Conservation (phyloP, 2,329 filamentous ascomycete species). For the Apiospora pterosperma region DNA sequence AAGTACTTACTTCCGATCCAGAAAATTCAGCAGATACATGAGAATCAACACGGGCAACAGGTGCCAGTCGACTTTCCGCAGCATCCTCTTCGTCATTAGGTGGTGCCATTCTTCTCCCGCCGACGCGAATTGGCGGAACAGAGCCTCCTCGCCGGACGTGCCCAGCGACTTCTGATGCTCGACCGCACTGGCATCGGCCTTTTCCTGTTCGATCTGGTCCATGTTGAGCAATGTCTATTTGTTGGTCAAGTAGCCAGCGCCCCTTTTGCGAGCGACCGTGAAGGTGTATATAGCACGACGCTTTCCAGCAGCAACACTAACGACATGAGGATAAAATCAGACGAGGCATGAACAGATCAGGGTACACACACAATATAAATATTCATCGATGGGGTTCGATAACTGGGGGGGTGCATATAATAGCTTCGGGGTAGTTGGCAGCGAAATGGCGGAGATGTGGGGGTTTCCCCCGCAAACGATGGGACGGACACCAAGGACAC, state of each 20-base stretch:
- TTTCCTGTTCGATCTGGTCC: background rate
- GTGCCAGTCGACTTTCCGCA: conserved; percentile 50
- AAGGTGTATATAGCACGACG: background rate
- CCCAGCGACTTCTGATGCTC: background rate
- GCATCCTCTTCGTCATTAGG: conserved; percentile 23
- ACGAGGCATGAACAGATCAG: background rate
- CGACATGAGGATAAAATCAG: background rate
- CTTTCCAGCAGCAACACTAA: background rate
- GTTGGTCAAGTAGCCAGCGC: background rate
- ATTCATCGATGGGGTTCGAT: too few relatives aligned
- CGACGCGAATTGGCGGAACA: background rate
- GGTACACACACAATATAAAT: background rate
- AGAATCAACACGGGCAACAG: conserved; percentile 50
- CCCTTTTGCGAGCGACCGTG: background rate
- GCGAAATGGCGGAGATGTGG: background rate
- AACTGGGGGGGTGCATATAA: background rate
- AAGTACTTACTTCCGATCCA: conserved; percentile 38
- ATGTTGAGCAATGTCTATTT: background rate
- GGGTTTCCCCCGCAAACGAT: too few relatives aligned
- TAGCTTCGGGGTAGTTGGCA: background rate
- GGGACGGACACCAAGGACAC: too few relatives aligned
- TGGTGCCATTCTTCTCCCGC: background rate
- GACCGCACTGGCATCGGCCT: background rate
- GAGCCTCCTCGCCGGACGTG: background rate
- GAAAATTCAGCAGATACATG: conserved; percentile 54